A percentile compares a stretch with the other conserved stretches of the same genome.
phyloP scores from a whole-genome alignment of 169 alveolate species.

The Babesia microti region DNA sequence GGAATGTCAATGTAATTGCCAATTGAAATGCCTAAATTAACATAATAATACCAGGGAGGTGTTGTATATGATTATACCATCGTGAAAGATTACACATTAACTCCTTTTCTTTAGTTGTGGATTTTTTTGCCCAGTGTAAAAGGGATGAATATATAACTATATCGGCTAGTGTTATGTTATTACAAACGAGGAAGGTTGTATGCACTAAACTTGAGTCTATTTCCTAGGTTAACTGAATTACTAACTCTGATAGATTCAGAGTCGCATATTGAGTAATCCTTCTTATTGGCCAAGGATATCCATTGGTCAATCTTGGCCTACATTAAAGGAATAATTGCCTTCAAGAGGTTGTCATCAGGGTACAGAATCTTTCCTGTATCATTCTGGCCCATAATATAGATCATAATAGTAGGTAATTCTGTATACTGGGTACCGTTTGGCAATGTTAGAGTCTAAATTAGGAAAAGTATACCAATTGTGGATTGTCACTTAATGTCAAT shows the following conservation, averaged over 20 bases:
- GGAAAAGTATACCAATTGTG: too few relatives aligned
- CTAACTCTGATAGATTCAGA: slow-evolving; percentile 18
- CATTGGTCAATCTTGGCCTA: slow-evolving; percentile 34
- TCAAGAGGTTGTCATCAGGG: slow-evolving; percentile 14
- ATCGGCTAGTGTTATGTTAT: slow-evolving; percentile 30
- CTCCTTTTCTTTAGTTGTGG: slow-evolving; percentile 26
- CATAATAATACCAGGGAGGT: slow-evolving; percentile 29
- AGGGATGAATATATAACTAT: slow-evolving; percentile 29
- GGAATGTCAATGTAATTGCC: slow-evolving; percentile 9
- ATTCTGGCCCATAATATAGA: slow-evolving; percentile 6
- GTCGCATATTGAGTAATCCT: slow-evolving; percentile 17
- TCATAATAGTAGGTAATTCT: slow-evolving; percentile 25
- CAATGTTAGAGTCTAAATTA: too few relatives aligned
- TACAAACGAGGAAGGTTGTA: slow-evolving; percentile 33
- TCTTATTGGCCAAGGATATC: slow-evolving; percentile 31
- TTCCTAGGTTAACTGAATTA: too few relatives aligned
- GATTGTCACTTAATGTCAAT: too few relatives aligned
- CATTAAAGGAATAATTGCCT: too few relatives aligned
- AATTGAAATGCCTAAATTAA: slow-evolving; percentile 13
- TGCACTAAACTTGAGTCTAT: too few relatives aligned
- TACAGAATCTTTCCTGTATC: slow-evolving; percentile 14
- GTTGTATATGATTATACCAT: slow-evolving; percentile 49
- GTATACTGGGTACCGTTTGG: too few relatives aligned
- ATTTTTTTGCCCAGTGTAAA: slow-evolving; percentile 31
- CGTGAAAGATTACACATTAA: slow-evolving; percentile 31